Evolutionary conservation across 2,329 filamentous ascomycete species (phyloP).

Genomic region (Phymatotrichopsis omnivora): DNA sequence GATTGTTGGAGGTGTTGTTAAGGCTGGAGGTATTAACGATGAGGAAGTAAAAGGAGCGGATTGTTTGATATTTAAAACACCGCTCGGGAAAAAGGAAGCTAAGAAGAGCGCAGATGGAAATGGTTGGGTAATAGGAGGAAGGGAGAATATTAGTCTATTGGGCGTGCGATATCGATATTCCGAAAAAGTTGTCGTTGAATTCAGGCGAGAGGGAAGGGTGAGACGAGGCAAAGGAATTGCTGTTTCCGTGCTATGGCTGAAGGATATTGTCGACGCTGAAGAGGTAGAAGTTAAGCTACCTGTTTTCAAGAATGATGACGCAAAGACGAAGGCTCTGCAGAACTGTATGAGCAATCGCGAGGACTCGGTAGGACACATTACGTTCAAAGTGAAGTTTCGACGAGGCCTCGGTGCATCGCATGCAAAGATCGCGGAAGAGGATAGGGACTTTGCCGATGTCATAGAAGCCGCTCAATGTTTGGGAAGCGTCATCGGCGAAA

Average conservation of each 20-base stretch:
- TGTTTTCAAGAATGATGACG: constrained; percentile 67
- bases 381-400: constrained; percentile 50
- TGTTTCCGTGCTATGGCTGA: constrained; percentile 57
- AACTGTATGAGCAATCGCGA: constrained; percentile 47
- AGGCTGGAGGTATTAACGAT: constrained; percentile 50
- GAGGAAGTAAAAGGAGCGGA: constrained; percentile 25
- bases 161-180: constrained; percentile 53
- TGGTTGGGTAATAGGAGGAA: constrained; percentile 37
- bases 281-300: constrained; percentile 48
- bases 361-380: constrained; percentile 50
- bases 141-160: constrained; percentile 45
- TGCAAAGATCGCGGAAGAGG: constrained; percentile 42
- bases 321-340: constrained; percentile 41
- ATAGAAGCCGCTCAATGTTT: constrained; percentile 55
- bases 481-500: no score
- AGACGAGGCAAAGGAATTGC: constrained; percentile 48
- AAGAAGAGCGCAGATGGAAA: constrained; percentile 36
- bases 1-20: constrained; percentile 61
- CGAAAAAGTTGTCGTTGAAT: constrained; percentile 47
- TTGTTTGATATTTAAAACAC: constrained; percentile 23
- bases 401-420: constrained; percentile 50
- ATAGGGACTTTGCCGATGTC: constrained; percentile 47
- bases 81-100: constrained; percentile 36
- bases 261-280: constrained; percentile 59
- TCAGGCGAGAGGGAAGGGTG: constrained; percentile 47